Evolutionary conservation across 257 asterid genomes (phyloP), one percentile per base, ranked within the genome.

Genomic region (Nicotiana undulata): DNA sequence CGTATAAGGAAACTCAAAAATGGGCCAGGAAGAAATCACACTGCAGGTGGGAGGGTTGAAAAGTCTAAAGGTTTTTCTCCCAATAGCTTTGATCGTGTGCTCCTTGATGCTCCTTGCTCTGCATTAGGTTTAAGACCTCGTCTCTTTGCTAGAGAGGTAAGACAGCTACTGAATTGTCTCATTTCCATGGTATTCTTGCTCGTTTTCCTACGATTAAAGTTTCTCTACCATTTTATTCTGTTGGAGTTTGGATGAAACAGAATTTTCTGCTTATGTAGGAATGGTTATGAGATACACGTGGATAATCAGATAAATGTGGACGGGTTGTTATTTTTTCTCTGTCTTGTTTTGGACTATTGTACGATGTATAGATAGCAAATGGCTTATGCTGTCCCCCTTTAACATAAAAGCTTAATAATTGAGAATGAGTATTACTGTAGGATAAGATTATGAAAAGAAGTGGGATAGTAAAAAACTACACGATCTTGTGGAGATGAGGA

Each of bases 111-210:
- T 87, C 99, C 99, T 85, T 95, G 99, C 85, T 95, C 99, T 68
- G 99, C 99, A 79, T 97, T 95, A 88, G 99, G 99, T 83, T 87
- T 95, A 85, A 87, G 99, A 81, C 99, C 99, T 84, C 91, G 99
- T 40, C 81, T 95, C 59, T 95, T 95, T 89, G 89, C 95, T 52
- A 97, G 94, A 84, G 98, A 95, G 97, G 99, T 93, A 70, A 60
- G 82, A 29, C 79, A 58, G 44, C 46, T 68, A 59, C 77, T n/a
- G 72, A 79, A 34, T 72, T 65, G 12, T 80, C 5, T 32, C 37
- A 7, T 82, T 13, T 29, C 67, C 63, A 24, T 34, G 3, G 55
- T 76, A 44, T 20, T 24, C 67, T 32, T n/a, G 8, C 22, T 64
- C 49, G 31, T 22, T 67, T 79, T 40, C 3, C 18, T 65, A 7